Percentiles rank a stretch among this genome's conserved stretches.
Evolutionary conservation across 2,329 filamentous ascomycete genomes (phyloP).

Genomic region (Calonectria montana): DNA sequence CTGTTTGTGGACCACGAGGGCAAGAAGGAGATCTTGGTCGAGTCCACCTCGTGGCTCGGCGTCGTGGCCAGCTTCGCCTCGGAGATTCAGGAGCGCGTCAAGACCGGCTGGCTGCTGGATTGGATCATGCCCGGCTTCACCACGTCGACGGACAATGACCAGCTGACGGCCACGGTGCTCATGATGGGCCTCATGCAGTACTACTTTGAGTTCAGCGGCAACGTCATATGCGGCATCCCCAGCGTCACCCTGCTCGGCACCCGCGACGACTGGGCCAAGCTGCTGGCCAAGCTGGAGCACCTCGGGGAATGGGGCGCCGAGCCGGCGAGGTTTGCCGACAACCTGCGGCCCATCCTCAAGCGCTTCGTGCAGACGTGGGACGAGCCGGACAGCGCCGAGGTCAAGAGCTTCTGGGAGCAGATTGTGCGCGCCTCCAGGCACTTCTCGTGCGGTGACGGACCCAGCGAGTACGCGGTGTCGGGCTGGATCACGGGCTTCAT

Average conservation of each 20-base stretch:
- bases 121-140: constrained; percentile 58
- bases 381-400: constrained; percentile 46
- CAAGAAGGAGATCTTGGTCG: constrained; percentile 53
- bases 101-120: constrained; percentile 52
- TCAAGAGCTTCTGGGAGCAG: constrained; percentile 55
- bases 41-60: constrained; percentile 37
- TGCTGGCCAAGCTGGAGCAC: constrained; percentile 56
- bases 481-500: constrained; percentile 63
- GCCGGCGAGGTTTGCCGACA: constrained; percentile 49
- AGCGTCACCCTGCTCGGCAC: constrained; percentile 54
- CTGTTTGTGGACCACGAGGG: constrained; percentile 59
- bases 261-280: constrained; percentile 51
- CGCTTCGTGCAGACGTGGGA: constrained; percentile 59
- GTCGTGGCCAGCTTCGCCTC: constrained; percentile 49
- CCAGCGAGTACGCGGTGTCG: constrained; percentile 50
- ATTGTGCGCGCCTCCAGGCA: constrained; percentile 51
- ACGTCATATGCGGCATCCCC: constrained; percentile 56
- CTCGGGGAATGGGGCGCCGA: constrained; percentile 58
- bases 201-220: constrained; percentile 51
- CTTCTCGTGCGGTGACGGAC: constrained; percentile 44
- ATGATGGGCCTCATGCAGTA: constrained; percentile 58
- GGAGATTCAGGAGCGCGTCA: constrained; percentile 53
- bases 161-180: constrained; percentile 54
- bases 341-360: constrained; percentile 57
- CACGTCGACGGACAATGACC: constrained; percentile 53